Evolutionary conservation across 495 filamentous ascomycete species (phyloP).

Genomic region (Daldinia vernicosa): DNA sequence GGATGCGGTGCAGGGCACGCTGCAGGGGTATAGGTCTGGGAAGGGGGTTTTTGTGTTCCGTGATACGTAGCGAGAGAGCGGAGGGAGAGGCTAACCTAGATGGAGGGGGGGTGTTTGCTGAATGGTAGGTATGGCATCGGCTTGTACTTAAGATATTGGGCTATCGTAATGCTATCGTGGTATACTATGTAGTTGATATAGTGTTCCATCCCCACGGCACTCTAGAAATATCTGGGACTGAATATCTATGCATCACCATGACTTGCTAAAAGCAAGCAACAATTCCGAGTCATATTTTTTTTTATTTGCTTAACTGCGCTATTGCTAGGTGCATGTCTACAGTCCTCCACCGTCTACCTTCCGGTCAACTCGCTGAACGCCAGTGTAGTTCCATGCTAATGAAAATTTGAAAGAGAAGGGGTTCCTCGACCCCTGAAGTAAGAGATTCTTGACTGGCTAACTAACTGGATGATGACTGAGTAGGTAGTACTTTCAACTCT

Average conservation of each 20-base stretch:
- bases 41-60: conserved; percentile 90
- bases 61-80: conserved; percentile 47
- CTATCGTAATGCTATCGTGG: not conserved
- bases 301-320: conserved; percentile 11
- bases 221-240: not conserved
- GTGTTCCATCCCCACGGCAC: too few species aligned
- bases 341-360: conserved; percentile 8
- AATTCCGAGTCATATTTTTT: not conserved
- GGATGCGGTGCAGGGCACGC: conserved; percentile 75
- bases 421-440: not conserved
- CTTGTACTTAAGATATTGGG: not conserved
- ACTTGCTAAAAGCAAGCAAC: not conserved
- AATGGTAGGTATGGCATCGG: not conserved
- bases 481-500: not conserved
- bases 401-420: not conserved
- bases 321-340: conserved; percentile 19
- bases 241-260: conserved; percentile 5
- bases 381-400: conserved; percentile 21
- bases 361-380: conserved; percentile 18
- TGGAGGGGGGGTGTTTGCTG: not conserved
- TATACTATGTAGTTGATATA: not conserved
- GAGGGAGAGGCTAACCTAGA: not conserved
- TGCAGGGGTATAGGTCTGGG: conserved; percentile 79
- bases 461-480: not conserved
- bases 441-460: not conserved